Evolutionary conservation across 306 rosid species (phyloP).

Genomic region (Cucurbita moschata): DNA sequence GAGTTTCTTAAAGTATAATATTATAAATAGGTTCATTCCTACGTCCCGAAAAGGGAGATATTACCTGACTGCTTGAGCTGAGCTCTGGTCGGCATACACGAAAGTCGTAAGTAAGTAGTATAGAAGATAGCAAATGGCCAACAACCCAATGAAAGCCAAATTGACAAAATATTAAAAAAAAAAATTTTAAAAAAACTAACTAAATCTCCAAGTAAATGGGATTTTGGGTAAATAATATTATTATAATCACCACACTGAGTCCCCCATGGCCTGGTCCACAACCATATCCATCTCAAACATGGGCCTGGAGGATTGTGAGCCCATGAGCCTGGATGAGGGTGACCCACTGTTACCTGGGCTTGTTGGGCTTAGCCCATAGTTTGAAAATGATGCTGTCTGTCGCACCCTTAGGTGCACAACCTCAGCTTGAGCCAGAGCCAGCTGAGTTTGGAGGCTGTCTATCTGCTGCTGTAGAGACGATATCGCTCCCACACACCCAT

Average conservation of each 20-base stretch:
- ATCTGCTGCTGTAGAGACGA: slow-evolving; percentile 69
- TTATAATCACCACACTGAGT: slow-evolving; percentile 38
- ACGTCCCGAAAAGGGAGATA: background rate
- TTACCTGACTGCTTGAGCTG: background rate
- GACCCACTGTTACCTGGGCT: slow-evolving; percentile 53
- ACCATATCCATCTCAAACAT: slow-evolving; percentile 46
- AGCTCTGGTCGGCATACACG: background rate
- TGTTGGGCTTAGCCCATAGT: slow-evolving; percentile 28
- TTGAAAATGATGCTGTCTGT: slow-evolving; percentile 27
- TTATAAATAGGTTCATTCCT: background rate
- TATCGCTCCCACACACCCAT: slow-evolving; percentile 80
- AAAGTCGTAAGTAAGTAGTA: background rate
- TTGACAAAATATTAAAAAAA: background rate
- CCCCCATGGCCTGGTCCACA: slow-evolving; percentile 39
- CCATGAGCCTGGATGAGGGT: slow-evolving; percentile 38
- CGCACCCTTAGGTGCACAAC: slow-evolving; percentile 59
- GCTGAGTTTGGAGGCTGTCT: slow-evolving; percentile 53
- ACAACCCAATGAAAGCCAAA: background rate
- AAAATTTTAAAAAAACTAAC: background rate
- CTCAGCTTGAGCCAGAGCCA: slow-evolving; percentile 83
- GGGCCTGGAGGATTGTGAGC: slow-evolving; percentile 32
- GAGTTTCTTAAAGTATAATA: background rate
- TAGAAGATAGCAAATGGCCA: background rate
- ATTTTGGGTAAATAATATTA: background rate
- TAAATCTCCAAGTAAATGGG: slow-evolving; percentile 4